Conservation (phyloP, 2,329 filamentous ascomycete species). For the Pochonia chlamydosporia region DNA sequence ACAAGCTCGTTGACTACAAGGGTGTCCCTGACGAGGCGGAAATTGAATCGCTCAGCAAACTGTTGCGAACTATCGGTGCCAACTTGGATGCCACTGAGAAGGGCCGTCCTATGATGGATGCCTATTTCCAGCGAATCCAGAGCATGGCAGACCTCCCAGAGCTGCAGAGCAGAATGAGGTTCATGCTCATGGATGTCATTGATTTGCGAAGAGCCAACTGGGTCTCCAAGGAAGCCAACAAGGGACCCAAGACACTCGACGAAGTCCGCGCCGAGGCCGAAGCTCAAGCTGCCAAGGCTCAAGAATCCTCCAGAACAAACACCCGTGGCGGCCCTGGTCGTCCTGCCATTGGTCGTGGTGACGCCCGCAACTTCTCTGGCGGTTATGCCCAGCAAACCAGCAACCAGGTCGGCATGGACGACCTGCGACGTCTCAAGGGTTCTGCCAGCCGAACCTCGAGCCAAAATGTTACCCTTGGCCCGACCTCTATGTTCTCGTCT, state of each 20-base stretch:
- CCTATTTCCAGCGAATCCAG: conserved; percentile 87
- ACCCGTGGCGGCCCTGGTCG: conserved; percentile 62
- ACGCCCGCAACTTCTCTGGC: conserved; percentile 76
- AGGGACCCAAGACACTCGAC: conserved; percentile 93
- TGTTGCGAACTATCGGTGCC: conserved; percentile 84
- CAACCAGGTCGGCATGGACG: conserved; percentile 86
- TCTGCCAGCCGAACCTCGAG: conserved; percentile 53
- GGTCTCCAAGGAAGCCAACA: conserved; percentile 82
- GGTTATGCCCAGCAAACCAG: conserved; percentile 67
- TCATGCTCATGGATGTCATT: conserved; percentile 94
- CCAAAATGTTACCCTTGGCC: conserved; percentile 66
- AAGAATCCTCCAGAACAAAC: conserved; percentile 58
- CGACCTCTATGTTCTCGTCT: conserved; percentile 81
- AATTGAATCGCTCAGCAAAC: conserved; percentile 89
- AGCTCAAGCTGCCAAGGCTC: conserved; percentile 74
- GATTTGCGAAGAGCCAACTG: conserved; percentile 76
- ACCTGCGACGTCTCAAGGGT: conserved; percentile 76
- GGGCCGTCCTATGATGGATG: conserved; percentile 81
- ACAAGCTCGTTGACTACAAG: conserved; percentile 93
- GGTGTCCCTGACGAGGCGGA: conserved; percentile 91
- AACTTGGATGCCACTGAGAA: conserved; percentile 81
- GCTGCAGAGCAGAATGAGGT: conserved; percentile 80
- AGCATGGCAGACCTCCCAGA: conserved; percentile 73
- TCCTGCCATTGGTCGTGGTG: conserved; percentile 71
- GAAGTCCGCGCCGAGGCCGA: conserved; percentile 82